Percentiles rank a stretch among this genome's conserved stretches.
These are phyloP conservation scores for Symbiodinium natans DNA, from an alignment of 73 alveolate species.

Conservation along the genomic window DNA sequence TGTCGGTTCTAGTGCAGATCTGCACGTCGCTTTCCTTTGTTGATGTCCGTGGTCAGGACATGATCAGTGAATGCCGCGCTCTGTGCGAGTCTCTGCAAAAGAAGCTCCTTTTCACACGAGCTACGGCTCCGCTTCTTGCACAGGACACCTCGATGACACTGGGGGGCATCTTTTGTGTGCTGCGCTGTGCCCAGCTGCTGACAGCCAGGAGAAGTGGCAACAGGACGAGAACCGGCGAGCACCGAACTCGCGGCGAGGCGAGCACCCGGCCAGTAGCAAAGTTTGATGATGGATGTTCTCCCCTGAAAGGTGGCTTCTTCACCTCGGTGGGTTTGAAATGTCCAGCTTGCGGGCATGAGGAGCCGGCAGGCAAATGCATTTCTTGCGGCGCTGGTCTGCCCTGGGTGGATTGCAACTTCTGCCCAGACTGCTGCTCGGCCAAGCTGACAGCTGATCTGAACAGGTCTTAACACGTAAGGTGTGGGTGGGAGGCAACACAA, in stretches of 20 bases:
- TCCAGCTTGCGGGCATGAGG: not conserved
- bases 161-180: not conserved
- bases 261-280: too few relatives aligned
- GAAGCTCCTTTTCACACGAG: not conserved
- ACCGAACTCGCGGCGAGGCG: conserved; percentile 9
- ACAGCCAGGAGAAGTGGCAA: not conserved
- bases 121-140: conserved; percentile 30
- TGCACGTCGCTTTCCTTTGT: too few relatives aligned
- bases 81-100: not conserved
- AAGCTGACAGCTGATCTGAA: too few relatives aligned
- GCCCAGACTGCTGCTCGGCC: conserved; percentile 4
- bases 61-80: conserved; percentile 7
- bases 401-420: conserved; percentile 18
- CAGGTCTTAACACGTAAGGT: too few relatives aligned
- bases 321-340: not conserved
- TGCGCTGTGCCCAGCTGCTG: not conserved
- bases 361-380: not conserved
- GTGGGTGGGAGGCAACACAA: too few relatives aligned
- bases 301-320: not conserved
- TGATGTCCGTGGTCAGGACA: not conserved
- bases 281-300: too few relatives aligned
- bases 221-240: conserved; percentile 43
- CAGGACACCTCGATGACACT: not conserved
- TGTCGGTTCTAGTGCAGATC: too few relatives aligned
- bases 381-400: conserved; percentile 6